Evolutionary conservation across 2,329 filamentous ascomycete genomes (phyloP), one percentile per base, ranked within the genome.

Genomic region (Cordyceps fumosorosea): DNA sequence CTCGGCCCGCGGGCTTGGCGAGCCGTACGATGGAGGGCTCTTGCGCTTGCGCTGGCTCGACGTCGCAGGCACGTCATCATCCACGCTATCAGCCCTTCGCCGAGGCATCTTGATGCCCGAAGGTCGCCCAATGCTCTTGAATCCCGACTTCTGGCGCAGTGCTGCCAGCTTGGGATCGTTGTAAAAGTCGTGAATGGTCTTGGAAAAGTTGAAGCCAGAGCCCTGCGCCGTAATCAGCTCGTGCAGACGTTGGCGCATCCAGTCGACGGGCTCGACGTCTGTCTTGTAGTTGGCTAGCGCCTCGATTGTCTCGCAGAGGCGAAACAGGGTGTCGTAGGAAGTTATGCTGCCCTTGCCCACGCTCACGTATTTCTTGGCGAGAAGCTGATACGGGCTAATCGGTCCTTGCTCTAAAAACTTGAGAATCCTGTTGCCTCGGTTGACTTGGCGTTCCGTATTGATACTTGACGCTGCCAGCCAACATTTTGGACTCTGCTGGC

Each of bases 261-360:
- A 86, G 29, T 84, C 77, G 3, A 83, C 70, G 0, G 83, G 82
- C 2, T 76, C 76, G 22, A 85, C 73, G 44, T 82, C 79, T 5
- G 84, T 75, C 34, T 78, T 75, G 62, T 83, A 84, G 66, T 80
- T 82, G 60, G 75, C 77, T 51, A 86, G 73, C 68, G 84, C 81
- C 3, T 78, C 77, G 32, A 84, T 74, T 0, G 82, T 78, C 55
- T 83, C 80, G 44, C 79, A 80, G 42, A 86, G 71, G 3, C 83
- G 79, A 67, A 81, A 84, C 3, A 85, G 71, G 0, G 82, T 85
- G 65, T 85, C 82, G 66, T 85, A 85, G 45, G 80, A 80, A 16
- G 74, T 78, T 44, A 77, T 76, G 48, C 73, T 74, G 1, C 74
- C 74, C 61, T 76, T 76, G 10, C 73, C 71, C 0, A 72, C 70